phyloP scores from a whole-genome alignment of 495 filamentous ascomycete species.

The Penicillium simplicissimum region DNA sequence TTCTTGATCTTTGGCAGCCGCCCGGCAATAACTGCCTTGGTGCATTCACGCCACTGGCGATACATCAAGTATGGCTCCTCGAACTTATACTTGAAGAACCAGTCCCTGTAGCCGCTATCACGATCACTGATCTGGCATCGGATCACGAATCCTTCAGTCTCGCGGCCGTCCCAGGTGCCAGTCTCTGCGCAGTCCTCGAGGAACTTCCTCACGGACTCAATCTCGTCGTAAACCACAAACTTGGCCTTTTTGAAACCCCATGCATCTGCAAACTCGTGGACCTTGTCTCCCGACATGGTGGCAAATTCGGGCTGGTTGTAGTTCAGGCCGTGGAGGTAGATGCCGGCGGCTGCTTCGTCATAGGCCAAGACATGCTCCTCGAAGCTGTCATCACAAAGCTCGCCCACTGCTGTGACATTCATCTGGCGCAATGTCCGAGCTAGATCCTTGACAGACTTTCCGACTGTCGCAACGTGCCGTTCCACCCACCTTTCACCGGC shows the following conservation, averaged over 20 bases:
- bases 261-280: slow-evolving; percentile 84
- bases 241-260: slow-evolving; percentile 95
- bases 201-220: slow-evolving; percentile 72
- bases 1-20: slow-evolving; percentile 76
- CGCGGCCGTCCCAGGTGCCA: slow-evolving; percentile 82
- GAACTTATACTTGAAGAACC: slow-evolving; percentile 99
- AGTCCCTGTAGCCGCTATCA: slow-evolving; percentile 66
- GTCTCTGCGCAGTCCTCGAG: slow-evolving; percentile 80
- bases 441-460: slow-evolving; percentile 74
- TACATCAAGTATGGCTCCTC: slow-evolving; percentile 99
- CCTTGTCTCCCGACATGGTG: slow-evolving; percentile 74
- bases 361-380: slow-evolving; percentile 98
- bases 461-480: slow-evolving; percentile 69
- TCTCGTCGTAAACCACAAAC: slow-evolving; percentile 73
- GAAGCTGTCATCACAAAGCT: slow-evolving; percentile 93
- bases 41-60: slow-evolving; percentile 96
- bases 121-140: slow-evolving; percentile 71
- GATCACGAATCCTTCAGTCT: slow-evolving; percentile 96
- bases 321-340: slow-evolving; percentile 96
- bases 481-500: slow-evolving; percentile 87
- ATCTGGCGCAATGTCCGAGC: slow-evolving; percentile 71
- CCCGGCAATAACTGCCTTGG: slow-evolving; percentile 82
- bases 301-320: slow-evolving; percentile 86
- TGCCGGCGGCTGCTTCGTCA: slow-evolving; percentile 75
- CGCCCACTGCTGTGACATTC: slow-evolving; percentile 91